Evolutionary conservation across 2,329 filamentous ascomycete genomes (phyloP).

Genomic region (Metarhizium sp.): DNA sequence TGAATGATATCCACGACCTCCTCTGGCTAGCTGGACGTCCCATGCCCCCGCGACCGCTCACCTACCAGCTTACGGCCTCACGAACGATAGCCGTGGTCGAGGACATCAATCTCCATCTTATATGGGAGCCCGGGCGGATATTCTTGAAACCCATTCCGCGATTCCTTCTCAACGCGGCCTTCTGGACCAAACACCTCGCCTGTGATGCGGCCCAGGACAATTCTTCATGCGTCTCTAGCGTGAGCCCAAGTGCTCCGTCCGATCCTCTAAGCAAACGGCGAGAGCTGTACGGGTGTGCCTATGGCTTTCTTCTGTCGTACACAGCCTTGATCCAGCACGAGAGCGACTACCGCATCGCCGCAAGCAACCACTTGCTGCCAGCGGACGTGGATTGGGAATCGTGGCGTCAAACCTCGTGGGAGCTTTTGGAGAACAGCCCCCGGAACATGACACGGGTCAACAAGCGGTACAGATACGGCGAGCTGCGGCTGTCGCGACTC

Average conservation of each 20-base stretch:
- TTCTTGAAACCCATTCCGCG: slow-evolving; percentile 29
- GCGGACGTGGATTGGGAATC: slow-evolving; percentile 21
- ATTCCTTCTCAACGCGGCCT: slow-evolving; percentile 25
- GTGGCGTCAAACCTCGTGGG: slow-evolving; percentile 23
- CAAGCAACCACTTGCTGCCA: slow-evolving; percentile 24
- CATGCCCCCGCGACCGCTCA: slow-evolving; percentile 28
- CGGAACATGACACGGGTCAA: slow-evolving; percentile 20
- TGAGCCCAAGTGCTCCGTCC: neutral
- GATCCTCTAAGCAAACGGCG: neutral
- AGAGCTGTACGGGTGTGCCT: slow-evolving; percentile 15
- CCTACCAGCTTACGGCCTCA: slow-evolving; percentile 23
- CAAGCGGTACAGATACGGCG: slow-evolving; percentile 29
- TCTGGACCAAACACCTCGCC: slow-evolving; percentile 24
- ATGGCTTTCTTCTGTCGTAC: slow-evolving; percentile 30
- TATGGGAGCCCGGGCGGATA: slow-evolving; percentile 29
- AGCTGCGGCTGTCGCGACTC: slow-evolving; percentile 27
- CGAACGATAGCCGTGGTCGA: slow-evolving; percentile 28
- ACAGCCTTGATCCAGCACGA: slow-evolving; percentile 25
- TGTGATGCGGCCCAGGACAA: neutral
- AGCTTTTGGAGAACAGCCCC: slow-evolving; percentile 11
- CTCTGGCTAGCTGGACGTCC: slow-evolving; percentile 13
- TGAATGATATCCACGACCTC: slow-evolving; percentile 18
- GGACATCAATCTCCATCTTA: slow-evolving; percentile 27
- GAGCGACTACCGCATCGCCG: slow-evolving; percentile 28
- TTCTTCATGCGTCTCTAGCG: neutral